Evolutionary conservation across 306 rosid genomes (phyloP).

Genomic region (Quercus robur): DNA sequence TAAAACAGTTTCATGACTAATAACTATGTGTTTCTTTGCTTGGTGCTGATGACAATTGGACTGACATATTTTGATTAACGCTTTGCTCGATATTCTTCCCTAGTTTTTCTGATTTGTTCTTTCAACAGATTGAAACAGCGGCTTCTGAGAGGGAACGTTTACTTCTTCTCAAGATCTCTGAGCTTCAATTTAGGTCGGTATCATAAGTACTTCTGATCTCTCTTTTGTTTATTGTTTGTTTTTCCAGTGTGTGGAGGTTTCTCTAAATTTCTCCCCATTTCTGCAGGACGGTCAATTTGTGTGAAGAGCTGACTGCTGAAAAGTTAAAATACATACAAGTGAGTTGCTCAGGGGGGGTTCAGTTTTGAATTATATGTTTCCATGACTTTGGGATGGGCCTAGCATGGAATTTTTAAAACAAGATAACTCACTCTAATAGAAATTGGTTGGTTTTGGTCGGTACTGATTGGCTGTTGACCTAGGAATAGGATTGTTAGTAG

Average conservation of each 20-base stretch:
- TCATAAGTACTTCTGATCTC: conserved; percentile 8
- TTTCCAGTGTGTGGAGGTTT: not conserved
- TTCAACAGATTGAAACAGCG: conserved; percentile 58
- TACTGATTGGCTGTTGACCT: not conserved
- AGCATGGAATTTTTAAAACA: not conserved
- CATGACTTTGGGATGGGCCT: not conserved
- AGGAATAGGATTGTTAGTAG: not conserved
- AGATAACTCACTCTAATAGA: not conserved
- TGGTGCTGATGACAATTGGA: not conserved
- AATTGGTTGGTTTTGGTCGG: not conserved
- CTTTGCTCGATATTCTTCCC: not conserved
- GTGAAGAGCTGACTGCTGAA: conserved; percentile 75
- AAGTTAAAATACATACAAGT: conserved; percentile 77
- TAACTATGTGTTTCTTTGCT: not conserved
- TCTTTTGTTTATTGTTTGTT: conserved; percentile 7
- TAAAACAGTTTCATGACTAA: not conserved
- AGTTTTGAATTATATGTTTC: not conserved
- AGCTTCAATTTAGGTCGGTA: conserved; percentile 81
- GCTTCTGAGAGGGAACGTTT: conserved; percentile 76
- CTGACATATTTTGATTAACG: not conserved
- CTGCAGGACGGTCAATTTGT: conserved; percentile 73
- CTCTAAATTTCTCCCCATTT: not conserved
- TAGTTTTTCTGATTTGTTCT: conserved; percentile 8
- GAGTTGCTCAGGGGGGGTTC: conserved; percentile 27
- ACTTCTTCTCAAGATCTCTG: conserved; percentile 64